Evolutionary conservation across 2,329 filamentous ascomycete genomes (phyloP), one percentile per base, ranked within the genome.

Genomic region (Aspergillus pseudonomiae): DNA sequence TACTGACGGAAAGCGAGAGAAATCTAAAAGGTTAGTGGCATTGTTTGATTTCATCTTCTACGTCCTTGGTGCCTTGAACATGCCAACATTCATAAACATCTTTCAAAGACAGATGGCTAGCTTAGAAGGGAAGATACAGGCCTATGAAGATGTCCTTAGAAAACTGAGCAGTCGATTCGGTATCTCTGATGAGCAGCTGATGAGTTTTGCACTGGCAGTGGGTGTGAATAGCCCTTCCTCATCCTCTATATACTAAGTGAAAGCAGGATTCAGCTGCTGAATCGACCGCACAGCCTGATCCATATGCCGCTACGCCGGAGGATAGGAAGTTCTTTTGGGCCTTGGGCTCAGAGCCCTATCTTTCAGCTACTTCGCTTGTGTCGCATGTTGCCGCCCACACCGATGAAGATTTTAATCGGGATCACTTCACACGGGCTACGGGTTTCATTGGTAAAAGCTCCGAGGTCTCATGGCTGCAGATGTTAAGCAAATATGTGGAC

Each of bases 391-490:
- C 77, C n/a, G 80, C 80, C 60, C 73, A 76, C 39, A 77, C 80
- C 7, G 74, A 79, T 32, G 78, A 81, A 68, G 80, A 82, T 58
- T 81, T 79, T 63, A 78, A 79, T 43, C 72, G 72, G 60, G 75
- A 78, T 45, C 75, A 78, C 41, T 67, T 70, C 19, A 71, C 77
- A n/a, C 73, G 76, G 41, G 74, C 76, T 10, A 80, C 77, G 6
- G 78, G 80, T 0, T 82, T 77, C 60, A 78, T 81, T 66, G 80
- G 80, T 10, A 79, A 77, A 63, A 80, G 78, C 62, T 82, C 80
- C 0, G 80, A 81, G 53, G 75, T 81, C n/a, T 75, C 72, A 39
- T 82, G 80, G 80, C 70, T 82, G 10, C 79, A 81, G 50, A 75
- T 70, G 24, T 66, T 82, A 11, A 72, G 67, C 41, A 75, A 76